Conservation (phyloP, 495 filamentous ascomycete species). For the Umbilicaria muhlenbergii region DNA sequence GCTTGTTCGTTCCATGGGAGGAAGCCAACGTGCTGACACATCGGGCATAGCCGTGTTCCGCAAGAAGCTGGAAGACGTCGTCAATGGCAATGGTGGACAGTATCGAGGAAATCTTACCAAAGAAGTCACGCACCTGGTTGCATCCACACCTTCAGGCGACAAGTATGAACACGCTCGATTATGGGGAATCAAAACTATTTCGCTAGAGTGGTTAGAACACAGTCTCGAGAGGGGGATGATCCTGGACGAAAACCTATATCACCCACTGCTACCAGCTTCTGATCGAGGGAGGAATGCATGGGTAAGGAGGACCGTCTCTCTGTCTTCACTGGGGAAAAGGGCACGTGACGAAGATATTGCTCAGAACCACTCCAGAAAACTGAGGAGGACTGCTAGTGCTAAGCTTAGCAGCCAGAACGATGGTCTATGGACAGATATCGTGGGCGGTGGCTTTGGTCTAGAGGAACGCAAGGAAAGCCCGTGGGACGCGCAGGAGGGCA, state of each 20-base stretch:
- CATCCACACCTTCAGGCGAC: slow-evolving; percentile 57
- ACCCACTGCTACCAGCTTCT: slow-evolving; percentile 49
- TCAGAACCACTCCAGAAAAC: slow-evolving; percentile 33
- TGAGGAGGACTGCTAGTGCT: slow-evolving; percentile 66
- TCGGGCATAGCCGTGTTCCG: slow-evolving; percentile 42
- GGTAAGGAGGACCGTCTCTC: slow-evolving; percentile 26
- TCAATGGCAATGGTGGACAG: slow-evolving; percentile 53
- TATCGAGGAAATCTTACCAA: slow-evolving; percentile 80
- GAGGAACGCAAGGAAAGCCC: slow-evolving; percentile 3
- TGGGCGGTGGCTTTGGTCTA: slow-evolving; percentile 33
- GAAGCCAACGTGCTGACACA: slow-evolving; percentile 5
- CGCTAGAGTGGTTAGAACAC: slow-evolving; percentile 70
- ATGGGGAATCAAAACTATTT: slow-evolving; percentile 67
- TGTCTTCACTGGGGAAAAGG: slow-evolving; percentile 29
- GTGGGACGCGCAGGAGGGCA: slow-evolving; percentile 8
- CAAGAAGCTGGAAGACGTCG: slow-evolving; percentile 45
- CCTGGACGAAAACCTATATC: slow-evolving; percentile 68
- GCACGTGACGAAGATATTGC: slow-evolving; percentile 14
- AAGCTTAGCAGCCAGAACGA: slow-evolving; percentile 66
- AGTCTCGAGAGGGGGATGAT: slow-evolving; percentile 87
- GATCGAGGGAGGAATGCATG: slow-evolving; percentile 69
- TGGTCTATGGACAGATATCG: slow-evolving; percentile 77
- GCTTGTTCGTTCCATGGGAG: background rate
- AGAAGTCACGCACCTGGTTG: slow-evolving; percentile 75
- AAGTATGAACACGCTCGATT: slow-evolving; percentile 75